Evolutionary conservation across 129 eudicot species (phyloP), one percentile per base, ranked within the genome.

Genomic region (Lactuca saligna): DNA sequence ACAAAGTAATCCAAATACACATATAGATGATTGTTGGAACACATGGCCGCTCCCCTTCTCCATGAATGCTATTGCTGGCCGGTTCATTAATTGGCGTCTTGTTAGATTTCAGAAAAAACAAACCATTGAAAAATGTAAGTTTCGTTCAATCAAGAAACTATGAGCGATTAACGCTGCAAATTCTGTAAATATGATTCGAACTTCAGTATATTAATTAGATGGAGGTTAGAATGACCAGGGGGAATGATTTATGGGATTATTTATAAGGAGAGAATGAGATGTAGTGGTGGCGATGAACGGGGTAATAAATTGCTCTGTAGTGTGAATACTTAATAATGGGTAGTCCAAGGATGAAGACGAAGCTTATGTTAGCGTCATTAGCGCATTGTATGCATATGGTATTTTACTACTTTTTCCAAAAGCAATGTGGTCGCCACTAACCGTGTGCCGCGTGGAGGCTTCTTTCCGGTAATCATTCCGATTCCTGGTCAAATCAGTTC

Each of bases 11-110:
- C 78, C 87, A 57, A 93, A 35, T 34, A 79, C 54, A 71, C 80
- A 93, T 25, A 89, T 32, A 63, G 90, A 81, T 8, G 95, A 69
- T 2, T 70, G 76, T 3, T 88, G 83, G 64, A 59, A 84, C 72
- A 76, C 69, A 17, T 74, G 79, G 8, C 69, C 68, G 29, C 29
- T 25, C 31, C 84, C 82, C 50, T 75, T 92, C 89, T 91, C 97
- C 96, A 88, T 91, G 29, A 31, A 13, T 41, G 17, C 29, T 25
- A 25, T 25, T 25, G 29, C 44, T 16, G 15, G 70, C 61, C 71
- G 85, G 76, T 56, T 60, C 37, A 42, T n/a, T 1, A 25, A 25
- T 25, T 1, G n/a, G 51, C 51, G 51, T 46, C 83, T 79, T 84
- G 80, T 81, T 77, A 58, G 70, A 70, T 71, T 25, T 66, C 49